phyloP scores from a whole-genome alignment of 495 filamentous ascomycete species.

The Penicillium manginii region DNA sequence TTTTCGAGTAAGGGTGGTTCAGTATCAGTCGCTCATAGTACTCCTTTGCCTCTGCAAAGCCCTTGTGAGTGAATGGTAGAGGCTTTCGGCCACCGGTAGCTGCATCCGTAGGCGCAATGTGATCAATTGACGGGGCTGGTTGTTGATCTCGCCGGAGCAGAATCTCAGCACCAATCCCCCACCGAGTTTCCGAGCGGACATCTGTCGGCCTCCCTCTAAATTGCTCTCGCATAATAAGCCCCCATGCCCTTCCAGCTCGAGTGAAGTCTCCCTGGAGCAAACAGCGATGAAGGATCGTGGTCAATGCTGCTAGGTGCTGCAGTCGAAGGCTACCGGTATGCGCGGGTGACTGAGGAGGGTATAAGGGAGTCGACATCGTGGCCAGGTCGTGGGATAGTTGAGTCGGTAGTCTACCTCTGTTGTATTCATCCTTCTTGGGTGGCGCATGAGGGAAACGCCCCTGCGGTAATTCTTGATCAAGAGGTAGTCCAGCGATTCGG shows the following conservation, averaged over 20 bases:
- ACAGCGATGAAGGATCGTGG: slow-evolving; percentile 63
- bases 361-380: slow-evolving; percentile 37
- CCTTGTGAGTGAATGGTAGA: slow-evolving; percentile 49
- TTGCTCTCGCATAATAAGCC: slow-evolving; percentile 61
- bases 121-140: slow-evolving; percentile 12
- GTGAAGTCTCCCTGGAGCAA: slow-evolving; percentile 62
- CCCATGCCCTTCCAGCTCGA: slow-evolving; percentile 68
- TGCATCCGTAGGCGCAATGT: neutral
- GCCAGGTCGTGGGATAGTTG: slow-evolving; percentile 30
- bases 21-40: slow-evolving; percentile 72
- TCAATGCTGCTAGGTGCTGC: slow-evolving; percentile 64
- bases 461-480: slow-evolving; percentile 47
- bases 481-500: slow-evolving; percentile 47
- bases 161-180: slow-evolving; percentile 74
- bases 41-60: slow-evolving; percentile 58
- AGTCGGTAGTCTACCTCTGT: slow-evolving; percentile 15
- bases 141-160: slow-evolving; percentile 53
- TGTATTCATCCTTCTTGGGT: slow-evolving; percentile 15
- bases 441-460: slow-evolving; percentile 50
- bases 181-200: slow-evolving; percentile 56
- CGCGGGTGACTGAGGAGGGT: slow-evolving; percentile 40
- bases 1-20: slow-evolving; percentile 62
- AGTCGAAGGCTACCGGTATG: slow-evolving; percentile 47
- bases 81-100: slow-evolving; percentile 1
- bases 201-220: slow-evolving; percentile 56